Evolutionary conservation across 192 early-diverging fungal genomes (phyloP).

Genomic region (Helicostylum pulchrum): DNA sequence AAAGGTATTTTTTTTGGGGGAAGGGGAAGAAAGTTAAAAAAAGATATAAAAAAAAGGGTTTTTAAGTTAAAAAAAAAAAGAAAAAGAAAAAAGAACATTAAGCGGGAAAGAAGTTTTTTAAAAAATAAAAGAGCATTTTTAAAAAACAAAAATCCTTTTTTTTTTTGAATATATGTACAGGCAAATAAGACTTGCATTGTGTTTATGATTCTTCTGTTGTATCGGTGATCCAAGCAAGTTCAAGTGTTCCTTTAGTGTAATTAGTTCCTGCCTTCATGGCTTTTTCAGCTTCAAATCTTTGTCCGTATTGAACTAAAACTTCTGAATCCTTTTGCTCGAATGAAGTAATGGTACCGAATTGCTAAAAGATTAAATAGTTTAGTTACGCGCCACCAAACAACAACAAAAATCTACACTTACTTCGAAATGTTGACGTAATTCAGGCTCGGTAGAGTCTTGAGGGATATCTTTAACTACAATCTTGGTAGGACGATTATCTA

Average conservation of each 20-base stretch:
- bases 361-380: conserved; percentile 1
- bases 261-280: conserved; percentile 27
- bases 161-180: background rate
- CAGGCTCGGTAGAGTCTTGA: conserved; percentile 31
- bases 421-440: conserved; percentile 63
- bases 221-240: conserved; percentile 10
- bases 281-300: conserved; percentile 35
- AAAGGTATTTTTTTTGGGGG: background rate
- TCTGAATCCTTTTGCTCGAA: conserved; percentile 12
- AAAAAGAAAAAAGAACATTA: conserved; percentile 19
- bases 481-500: conserved; percentile 75
- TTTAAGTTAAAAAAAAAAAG: conserved; percentile 6
- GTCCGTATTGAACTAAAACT: conserved; percentile 19
- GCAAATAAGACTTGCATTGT: background rate
- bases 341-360: conserved; percentile 19
- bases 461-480: conserved; percentile 58
- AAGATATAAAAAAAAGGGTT: too few relatives aligned
- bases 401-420: conserved; percentile 34
- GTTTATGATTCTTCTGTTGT: background rate
- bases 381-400: too few relatives aligned
- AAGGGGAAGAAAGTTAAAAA: too few relatives aligned
- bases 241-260: conserved; percentile 16
- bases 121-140: too few relatives aligned
- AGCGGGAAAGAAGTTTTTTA: conserved; percentile 8
- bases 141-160: background rate